Conservation (phyloP, 495 filamentous ascomycete genomes). For the Podospora comata region DNA sequence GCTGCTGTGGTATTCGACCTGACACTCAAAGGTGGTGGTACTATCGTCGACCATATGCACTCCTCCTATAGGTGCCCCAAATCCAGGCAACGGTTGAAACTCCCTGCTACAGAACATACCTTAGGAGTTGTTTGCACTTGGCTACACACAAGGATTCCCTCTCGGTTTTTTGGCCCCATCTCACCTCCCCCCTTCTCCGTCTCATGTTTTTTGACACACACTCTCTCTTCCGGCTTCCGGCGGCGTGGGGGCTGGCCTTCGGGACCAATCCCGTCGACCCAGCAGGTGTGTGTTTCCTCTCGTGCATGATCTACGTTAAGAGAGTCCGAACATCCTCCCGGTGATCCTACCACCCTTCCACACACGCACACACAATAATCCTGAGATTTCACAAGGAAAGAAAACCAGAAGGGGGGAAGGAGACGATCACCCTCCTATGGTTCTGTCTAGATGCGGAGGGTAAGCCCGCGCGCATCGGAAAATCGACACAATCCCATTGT, state of each 20-base stretch:
- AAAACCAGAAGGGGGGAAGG: not conserved
- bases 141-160: not conserved
- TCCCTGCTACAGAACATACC: not conserved
- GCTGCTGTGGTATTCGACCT: not conserved
- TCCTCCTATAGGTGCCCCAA: not conserved
- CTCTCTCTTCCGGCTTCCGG: slow-evolving; percentile 17
- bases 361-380: not conserved
- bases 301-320: slow-evolving; percentile 22
- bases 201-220: slow-evolving; percentile 14
- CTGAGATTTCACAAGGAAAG: not conserved
- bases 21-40: not conserved
- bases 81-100: not conserved
- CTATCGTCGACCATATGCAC: not conserved
- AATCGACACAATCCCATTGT: not conserved
- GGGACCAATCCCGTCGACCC: slow-evolving; percentile 1
- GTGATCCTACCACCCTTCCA: not conserved
- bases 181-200: slow-evolving; percentile 7
- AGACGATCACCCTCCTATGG: not conserved
- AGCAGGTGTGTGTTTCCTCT: slow-evolving; percentile 20
- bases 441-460: not conserved
- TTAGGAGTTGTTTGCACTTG: not conserved
- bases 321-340: not conserved
- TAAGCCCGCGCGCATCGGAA: not conserved
- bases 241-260: slow-evolving; percentile 1
- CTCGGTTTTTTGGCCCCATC: not conserved